A percentile compares a stretch with the other conserved stretches of the same genome.
Conservation (phyloP, 257 asterid species). For the Hygrophila difformis region DNA sequence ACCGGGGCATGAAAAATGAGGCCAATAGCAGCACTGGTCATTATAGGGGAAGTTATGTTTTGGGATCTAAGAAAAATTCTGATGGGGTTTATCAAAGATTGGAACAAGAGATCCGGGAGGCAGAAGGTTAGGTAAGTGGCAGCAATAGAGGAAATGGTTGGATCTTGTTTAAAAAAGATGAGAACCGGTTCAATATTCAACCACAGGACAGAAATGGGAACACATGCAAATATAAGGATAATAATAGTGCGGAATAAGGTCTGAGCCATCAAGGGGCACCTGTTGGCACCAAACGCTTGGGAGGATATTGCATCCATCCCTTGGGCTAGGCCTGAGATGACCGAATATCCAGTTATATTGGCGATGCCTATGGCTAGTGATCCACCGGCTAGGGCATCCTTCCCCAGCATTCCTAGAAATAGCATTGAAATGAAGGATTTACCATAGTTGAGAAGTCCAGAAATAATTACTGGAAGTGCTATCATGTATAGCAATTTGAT, state of each 20-base stretch:
- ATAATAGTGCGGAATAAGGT: slow-evolving; percentile 46
- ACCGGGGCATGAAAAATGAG: too few relatives aligned
- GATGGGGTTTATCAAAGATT: slow-evolving; percentile 48
- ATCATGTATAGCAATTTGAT: slow-evolving; percentile 41
- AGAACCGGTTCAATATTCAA: slow-evolving; percentile 46
- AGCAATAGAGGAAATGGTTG: slow-evolving; percentile 45
- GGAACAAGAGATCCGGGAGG: slow-evolving; percentile 48
- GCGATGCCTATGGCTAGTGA: slow-evolving; percentile 55
- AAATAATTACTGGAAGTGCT: slow-evolving; percentile 61
- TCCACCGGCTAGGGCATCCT: slow-evolving; percentile 64
- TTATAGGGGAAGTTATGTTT: slow-evolving; percentile 39
- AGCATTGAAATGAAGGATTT: slow-evolving; percentile 57
- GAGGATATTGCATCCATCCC: slow-evolving; percentile 70
- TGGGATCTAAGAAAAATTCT: slow-evolving; percentile 48
- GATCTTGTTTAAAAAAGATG: slow-evolving; percentile 38
- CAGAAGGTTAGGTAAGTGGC: slow-evolving; percentile 37
- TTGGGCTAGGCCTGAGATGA: slow-evolving; percentile 41
- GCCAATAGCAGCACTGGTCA: too few relatives aligned
- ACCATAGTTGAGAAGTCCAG: slow-evolving; percentile 47
- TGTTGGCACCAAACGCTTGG: slow-evolving; percentile 72
- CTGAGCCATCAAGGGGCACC: slow-evolving; percentile 36
- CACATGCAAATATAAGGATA: slow-evolving; percentile 33
- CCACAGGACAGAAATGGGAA: slow-evolving; percentile 67
- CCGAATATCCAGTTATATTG: too few relatives aligned
- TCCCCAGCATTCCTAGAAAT: slow-evolving; percentile 60